Evolutionary conservation across 106 monocot species (phyloP), one percentile per base, ranked within the genome.

Genomic region (Dendrobium nobile): DNA sequence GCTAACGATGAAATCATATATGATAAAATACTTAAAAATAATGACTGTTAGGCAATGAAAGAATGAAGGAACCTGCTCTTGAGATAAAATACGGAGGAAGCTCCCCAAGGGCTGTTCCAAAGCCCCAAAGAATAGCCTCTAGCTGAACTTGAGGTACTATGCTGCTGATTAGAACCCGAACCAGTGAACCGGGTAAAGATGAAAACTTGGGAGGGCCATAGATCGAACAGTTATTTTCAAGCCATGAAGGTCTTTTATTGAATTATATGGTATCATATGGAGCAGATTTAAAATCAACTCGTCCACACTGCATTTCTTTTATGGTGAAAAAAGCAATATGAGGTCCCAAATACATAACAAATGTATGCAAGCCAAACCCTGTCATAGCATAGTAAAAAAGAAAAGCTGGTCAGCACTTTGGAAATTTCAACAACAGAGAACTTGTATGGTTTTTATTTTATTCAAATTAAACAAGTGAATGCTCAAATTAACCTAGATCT

Each of bases 311-410:
- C 44, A 87, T 79, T 20, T 94, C 89, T 82, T 98, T 98, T 77
- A 92, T 91, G 56, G 97, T 94, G 79, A 98, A 98, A 37, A 91
- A 81, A 17, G 94, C 97, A 81, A 98, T 92, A 85, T 98, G 97
- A 1, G 97, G 97, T 11, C 97, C 94, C 75, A 98, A 81, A 82
- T 98, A 98, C 26, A 98, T 75, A 44, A 98, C 94, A 89, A 98
- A 98, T 19, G 97, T 98, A 85, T 98, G 97, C 88, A 98, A 88
- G 72, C 97, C 97, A 82, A 92, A 98, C 75, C 97, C 97, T 98
- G 91, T 26, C 82, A 79, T 74, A 70, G 72, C 41, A 42, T 43
- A 43, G 43, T 6, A 74, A 4, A 74, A 27, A 74, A 44, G 43
- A n/a, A 44, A 41, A 41, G 16, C 9, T 28, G 41, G 28, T 74